Conservation (phyloP, 139 green algal species). For the Astrephomene gubernaculifera region DNA sequence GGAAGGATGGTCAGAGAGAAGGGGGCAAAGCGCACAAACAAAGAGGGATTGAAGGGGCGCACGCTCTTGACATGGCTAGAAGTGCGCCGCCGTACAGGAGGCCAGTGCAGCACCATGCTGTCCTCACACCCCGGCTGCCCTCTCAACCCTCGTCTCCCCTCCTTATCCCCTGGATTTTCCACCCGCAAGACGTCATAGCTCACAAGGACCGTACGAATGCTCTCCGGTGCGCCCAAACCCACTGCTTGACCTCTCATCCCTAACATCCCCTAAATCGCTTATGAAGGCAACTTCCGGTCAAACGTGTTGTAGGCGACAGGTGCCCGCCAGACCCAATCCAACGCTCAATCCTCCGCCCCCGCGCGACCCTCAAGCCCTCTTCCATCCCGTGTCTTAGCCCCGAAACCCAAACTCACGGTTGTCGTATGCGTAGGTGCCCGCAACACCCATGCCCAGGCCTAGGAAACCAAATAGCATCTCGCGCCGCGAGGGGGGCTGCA, state of each 20-base stretch:
- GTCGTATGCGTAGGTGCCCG: conserved; percentile 25
- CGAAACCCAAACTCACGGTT: conserved; percentile 43
- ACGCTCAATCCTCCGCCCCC: not conserved
- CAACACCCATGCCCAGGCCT: conserved; percentile 30
- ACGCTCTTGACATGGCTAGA: not conserved
- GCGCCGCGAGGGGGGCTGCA: conserved; percentile 21
- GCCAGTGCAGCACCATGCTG: too few species aligned
- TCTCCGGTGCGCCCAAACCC: too few species aligned
- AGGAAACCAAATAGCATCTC: conserved; percentile 45
- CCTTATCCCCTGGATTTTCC: too few species aligned
- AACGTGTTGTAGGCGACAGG: not conserved
- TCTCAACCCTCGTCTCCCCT: too few species aligned
- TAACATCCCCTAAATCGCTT: not conserved
- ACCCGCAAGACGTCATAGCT: too few species aligned
- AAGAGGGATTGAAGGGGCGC: not conserved
- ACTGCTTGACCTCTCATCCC: too few species aligned
- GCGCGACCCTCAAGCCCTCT: too few species aligned
- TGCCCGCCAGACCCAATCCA: not conserved
- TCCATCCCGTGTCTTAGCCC: not conserved
- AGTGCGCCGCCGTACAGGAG: not conserved
- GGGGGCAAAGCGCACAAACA: not conserved
- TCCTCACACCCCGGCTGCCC: too few species aligned
- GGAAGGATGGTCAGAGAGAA: not conserved
- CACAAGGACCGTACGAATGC: too few species aligned
- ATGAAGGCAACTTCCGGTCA: not conserved